Conservation (phyloP, 1,139 yeast species). For the Geotrichum bryndzae region DNA sequence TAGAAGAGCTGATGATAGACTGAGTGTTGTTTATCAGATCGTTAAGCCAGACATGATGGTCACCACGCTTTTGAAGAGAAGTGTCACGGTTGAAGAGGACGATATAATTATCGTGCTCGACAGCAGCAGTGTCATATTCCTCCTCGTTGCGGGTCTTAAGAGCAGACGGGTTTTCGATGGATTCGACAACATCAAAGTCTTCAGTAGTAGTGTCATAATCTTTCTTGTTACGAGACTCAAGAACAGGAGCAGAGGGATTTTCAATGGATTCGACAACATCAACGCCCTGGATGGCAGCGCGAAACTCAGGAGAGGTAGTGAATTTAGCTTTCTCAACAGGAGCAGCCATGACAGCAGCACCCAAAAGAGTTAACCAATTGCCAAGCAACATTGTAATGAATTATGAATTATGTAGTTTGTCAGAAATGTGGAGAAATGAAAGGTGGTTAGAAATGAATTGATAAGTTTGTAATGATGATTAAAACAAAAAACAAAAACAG, state of each 20-base stretch:
- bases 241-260: slow-evolving; percentile 42
- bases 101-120: slow-evolving; percentile 3
- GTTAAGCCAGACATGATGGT: slow-evolving; percentile 21
- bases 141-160: slow-evolving; percentile 32
- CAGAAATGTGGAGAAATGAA: too few species aligned
- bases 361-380: too few species aligned
- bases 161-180: slow-evolving; percentile 47
- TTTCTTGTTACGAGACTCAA: slow-evolving; percentile 23
- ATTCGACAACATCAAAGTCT: slow-evolving; percentile 58
- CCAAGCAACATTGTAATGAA: too few species aligned
- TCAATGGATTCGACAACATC: slow-evolving; percentile 54
- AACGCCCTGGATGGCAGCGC: slow-evolving; percentile 72
- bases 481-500: too few species aligned
- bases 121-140: neutral
- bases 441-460: too few species aligned
- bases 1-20: neutral
- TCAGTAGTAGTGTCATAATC: neutral
- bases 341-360: too few species aligned
- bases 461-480: too few species aligned
- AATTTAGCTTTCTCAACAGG: too few species aligned
- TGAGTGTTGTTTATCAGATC: slow-evolving; percentile 1
- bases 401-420: too few species aligned
- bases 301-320: slow-evolving; percentile 23
- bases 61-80: slow-evolving; percentile 15
- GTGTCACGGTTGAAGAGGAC: slow-evolving; percentile 10